Conservation (phyloP, 2,329 filamentous ascomycete species). For the Colletotrichum lini region DNA sequence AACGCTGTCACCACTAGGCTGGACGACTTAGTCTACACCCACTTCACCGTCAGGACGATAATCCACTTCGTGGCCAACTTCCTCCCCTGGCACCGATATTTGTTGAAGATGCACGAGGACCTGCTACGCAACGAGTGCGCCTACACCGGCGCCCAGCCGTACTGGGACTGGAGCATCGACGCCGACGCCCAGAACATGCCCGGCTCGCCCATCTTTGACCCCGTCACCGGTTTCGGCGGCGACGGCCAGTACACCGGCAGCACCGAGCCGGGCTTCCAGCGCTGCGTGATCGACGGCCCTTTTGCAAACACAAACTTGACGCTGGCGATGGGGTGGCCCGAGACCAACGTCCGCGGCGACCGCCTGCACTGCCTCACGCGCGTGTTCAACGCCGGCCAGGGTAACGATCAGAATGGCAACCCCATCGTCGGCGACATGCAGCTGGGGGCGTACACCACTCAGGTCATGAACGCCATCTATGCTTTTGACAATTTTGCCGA, state of each 20-base stretch:
- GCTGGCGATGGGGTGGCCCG: slow-evolving; percentile 42
- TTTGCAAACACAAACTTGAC: slow-evolving; percentile 44
- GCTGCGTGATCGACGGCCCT: slow-evolving; percentile 46
- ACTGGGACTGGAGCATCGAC: slow-evolving; percentile 51
- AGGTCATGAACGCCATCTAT: slow-evolving; percentile 41
- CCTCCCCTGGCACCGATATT: slow-evolving; percentile 54
- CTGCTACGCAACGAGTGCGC: slow-evolving; percentile 50
- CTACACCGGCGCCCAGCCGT: slow-evolving; percentile 51
- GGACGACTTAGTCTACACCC: slow-evolving; percentile 44
- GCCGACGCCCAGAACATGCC: slow-evolving; percentile 35
- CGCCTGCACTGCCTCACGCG: slow-evolving; percentile 44
- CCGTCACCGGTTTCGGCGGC: slow-evolving; percentile 51
- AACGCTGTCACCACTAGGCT: slow-evolving; percentile 41
- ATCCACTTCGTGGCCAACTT: slow-evolving; percentile 49
- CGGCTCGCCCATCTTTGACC: slow-evolving; percentile 51
- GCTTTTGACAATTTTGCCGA: slow-evolving; percentile 37
- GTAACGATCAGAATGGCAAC: slow-evolving; percentile 38
- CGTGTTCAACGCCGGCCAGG: slow-evolving; percentile 41
- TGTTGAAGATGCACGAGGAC: slow-evolving; percentile 50
- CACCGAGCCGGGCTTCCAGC: slow-evolving; percentile 21
- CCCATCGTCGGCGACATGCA: slow-evolving; percentile 44
- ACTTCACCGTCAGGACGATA: slow-evolving; percentile 37
- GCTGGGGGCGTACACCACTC: slow-evolving; percentile 34
- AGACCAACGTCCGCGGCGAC: slow-evolving; percentile 39
- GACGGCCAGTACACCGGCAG: slow-evolving; percentile 45